phyloP scores from a whole-genome alignment of 306 rosid species.

The Acacia melanoxylon region DNA sequence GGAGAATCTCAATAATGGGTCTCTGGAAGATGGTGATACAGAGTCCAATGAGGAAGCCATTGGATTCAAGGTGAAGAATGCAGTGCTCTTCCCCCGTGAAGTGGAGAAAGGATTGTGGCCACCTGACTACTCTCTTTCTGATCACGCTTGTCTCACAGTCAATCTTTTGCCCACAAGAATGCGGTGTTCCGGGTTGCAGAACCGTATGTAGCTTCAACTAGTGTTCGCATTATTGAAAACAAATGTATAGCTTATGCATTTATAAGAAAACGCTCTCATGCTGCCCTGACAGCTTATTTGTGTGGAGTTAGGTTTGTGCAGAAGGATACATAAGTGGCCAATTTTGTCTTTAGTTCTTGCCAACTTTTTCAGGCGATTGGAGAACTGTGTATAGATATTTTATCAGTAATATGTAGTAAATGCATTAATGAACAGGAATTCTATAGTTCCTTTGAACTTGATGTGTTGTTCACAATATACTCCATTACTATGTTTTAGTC shows the following conservation, averaged over 20 bases:
- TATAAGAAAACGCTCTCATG: conserved; percentile 13
- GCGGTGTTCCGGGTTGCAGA: conserved; percentile 41
- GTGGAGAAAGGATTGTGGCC: conserved; percentile 89
- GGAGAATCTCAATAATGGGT: conserved; percentile 39
- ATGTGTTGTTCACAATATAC: neutral
- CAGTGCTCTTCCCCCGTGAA: conserved; percentile 69
- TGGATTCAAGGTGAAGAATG: conserved; percentile 78
- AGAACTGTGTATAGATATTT: conserved; percentile 25
- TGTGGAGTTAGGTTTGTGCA: conserved; percentile 18
- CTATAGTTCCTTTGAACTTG: neutral
- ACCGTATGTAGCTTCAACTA: conserved; percentile 12
- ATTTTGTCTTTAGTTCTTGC: conserved; percentile 38
- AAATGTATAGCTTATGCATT: neutral
- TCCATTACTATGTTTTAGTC: neutral
- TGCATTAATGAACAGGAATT: neutral
- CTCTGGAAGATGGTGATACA: conserved; percentile 27
- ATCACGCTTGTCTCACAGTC: conserved; percentile 74
- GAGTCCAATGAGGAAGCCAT: conserved; percentile 40
- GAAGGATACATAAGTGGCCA: conserved; percentile 9
- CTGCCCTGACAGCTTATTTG: conserved; percentile 22
- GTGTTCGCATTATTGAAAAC: neutral
- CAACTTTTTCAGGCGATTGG: conserved; percentile 38
- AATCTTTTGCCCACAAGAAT: conserved; percentile 57
- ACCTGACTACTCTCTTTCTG: conserved; percentile 77
- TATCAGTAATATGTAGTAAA: neutral